Evolutionary conservation across 257 asterid genomes (phyloP).

Genomic region (Plectranthus barbatus): DNA sequence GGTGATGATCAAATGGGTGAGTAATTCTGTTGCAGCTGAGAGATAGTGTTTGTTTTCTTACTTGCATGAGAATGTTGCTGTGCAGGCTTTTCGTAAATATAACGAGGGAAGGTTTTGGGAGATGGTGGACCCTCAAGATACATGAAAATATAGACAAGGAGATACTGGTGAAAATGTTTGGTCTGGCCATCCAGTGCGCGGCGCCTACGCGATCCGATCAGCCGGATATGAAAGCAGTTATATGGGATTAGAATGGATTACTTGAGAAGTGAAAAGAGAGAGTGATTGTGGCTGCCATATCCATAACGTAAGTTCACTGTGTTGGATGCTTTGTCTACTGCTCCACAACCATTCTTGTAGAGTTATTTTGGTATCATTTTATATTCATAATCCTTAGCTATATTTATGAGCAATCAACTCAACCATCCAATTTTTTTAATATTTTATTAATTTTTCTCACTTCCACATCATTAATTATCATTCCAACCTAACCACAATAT

Average conservation of each 20-base stretch:
- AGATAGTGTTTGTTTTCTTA: no score
- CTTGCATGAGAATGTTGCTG: neutral
- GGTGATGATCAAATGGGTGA: slow-evolving; percentile 91
- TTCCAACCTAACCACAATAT: no score
- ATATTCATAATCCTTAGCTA: no score
- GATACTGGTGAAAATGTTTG: slow-evolving; percentile 58
- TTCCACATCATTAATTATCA: no score
- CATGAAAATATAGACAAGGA: slow-evolving; percentile 40
- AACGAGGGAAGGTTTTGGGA: slow-evolving; percentile 41
- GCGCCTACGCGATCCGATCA: slow-evolving; percentile 88
- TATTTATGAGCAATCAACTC: no score
- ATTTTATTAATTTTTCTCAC: no score
- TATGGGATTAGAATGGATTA: no score
- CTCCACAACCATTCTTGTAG: no score
- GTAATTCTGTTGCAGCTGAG: neutral
- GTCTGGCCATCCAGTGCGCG: slow-evolving; percentile 76
- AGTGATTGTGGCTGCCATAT: neutral
- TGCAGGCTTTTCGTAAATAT: slow-evolving; percentile 73
- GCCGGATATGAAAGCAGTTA: slow-evolving; percentile 80
- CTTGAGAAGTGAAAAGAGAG: slow-evolving; percentile 56
- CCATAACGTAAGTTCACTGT: no score
- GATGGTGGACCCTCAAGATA: slow-evolving; percentile 71
- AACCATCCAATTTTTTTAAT: no score
- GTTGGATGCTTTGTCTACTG: neutral
- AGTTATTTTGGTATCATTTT: no score